phyloP scores from a whole-genome alignment of 2,329 filamentous ascomycete species.

The Dryadomyces sulphureus region DNA sequence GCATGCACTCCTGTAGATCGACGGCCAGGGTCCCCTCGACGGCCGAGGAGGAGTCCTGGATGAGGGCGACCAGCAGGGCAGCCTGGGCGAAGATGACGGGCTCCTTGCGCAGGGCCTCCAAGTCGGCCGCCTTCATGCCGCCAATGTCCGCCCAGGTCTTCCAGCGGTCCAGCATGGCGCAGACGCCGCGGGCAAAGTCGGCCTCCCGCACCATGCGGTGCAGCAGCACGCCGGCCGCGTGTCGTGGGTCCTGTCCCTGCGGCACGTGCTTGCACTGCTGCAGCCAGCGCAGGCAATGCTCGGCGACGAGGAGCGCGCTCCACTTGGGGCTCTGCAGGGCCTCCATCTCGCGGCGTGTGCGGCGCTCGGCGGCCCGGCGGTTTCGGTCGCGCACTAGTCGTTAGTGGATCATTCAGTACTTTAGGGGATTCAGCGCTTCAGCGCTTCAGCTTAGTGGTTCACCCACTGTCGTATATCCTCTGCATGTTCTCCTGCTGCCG shows the following conservation, averaged over 20 bases:
- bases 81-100: constrained; percentile 30
- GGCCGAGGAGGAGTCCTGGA: constrained; percentile 29
- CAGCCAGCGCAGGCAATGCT: constrained; percentile 30
- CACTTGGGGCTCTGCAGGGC: constrained; percentile 39
- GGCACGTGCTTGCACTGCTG: constrained; percentile 10
- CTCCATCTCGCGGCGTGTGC: constrained; percentile 30
- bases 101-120: constrained; percentile 21
- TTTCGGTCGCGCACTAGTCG: constrained; percentile 26
- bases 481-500: constrained; percentile 26
- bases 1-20: constrained; percentile 39
- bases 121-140: constrained; percentile 34
- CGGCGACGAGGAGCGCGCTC: constrained; percentile 30
- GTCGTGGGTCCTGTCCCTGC: constrained; percentile 16
- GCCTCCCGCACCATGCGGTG: constrained; percentile 38
- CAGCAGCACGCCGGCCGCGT: constrained; percentile 29
- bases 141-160: constrained; percentile 39
- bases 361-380: constrained; percentile 24
- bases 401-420: too few relatives aligned
- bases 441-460: background rate
- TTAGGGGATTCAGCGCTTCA: background rate
- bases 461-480: constrained; percentile 30
- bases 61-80: constrained; percentile 29
- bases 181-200: constrained; percentile 24
- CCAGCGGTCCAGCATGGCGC: constrained; percentile 33
- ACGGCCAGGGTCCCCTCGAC: constrained; percentile 31